Conservation (phyloP, 2,329 filamentous ascomycete species). For the Ceratocystis eucalypticola region DNA sequence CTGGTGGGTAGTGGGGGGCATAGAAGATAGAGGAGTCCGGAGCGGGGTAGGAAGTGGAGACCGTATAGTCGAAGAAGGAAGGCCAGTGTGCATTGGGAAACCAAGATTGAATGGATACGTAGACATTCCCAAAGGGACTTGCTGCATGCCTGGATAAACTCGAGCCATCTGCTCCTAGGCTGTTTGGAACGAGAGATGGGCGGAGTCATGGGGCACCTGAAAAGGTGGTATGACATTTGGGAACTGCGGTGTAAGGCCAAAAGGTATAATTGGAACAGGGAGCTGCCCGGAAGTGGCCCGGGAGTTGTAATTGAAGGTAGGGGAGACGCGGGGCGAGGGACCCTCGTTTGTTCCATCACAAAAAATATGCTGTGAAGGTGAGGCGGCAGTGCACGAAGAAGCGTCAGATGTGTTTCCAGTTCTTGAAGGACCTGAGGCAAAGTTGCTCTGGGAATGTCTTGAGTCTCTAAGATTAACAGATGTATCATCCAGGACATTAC, state of each 20-base stretch:
- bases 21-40: not conserved
- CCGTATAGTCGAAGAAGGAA: not conserved
- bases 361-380: not conserved
- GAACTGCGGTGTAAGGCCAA: slow-evolving; percentile 1
- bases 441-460: not conserved
- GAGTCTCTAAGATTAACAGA: not conserved
- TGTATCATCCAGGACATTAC: not conserved
- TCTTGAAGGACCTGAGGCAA: not conserved
- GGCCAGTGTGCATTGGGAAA: not conserved
- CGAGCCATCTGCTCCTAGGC: slow-evolving; percentile 4
- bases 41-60: not conserved
- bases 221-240: not conserved
- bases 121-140: slow-evolving; percentile 3
- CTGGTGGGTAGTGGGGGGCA: not conserved
- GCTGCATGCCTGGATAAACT: slow-evolving; percentile 3
- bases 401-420: not conserved
- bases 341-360: slow-evolving; percentile 4
- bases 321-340: not conserved
- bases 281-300: not conserved
- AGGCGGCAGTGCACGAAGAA: not conserved
- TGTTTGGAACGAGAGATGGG: slow-evolving; percentile 1
- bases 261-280: slow-evolving; percentile 2
- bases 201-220: not conserved
- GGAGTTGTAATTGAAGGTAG: not conserved
- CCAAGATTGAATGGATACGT: not conserved